Conservation (phyloP, 1,284 basidiomycete genomes). For the Rhodotorula sp. region DNA sequence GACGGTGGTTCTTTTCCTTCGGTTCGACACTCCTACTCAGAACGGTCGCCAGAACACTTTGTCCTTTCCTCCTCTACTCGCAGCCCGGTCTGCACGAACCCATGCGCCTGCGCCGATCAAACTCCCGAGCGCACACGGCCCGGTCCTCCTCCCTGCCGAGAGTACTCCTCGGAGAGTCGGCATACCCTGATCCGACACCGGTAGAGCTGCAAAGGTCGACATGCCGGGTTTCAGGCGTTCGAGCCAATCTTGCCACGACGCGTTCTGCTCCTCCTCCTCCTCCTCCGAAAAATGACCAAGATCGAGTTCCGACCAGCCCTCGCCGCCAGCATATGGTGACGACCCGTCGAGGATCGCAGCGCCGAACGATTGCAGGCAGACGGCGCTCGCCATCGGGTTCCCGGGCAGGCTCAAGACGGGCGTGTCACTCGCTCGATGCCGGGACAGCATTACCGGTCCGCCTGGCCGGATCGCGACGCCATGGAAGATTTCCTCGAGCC, state of each 20-base stretch:
- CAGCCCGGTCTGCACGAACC: slow-evolving; percentile 3
- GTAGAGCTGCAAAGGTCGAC: slow-evolving; percentile 13
- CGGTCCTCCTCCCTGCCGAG: background rate
- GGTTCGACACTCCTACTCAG: background rate
- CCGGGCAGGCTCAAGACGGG: slow-evolving; percentile 15
- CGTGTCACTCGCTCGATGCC: background rate
- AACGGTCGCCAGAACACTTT: background rate
- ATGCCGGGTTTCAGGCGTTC: background rate
- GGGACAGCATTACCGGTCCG: slow-evolving; percentile 9
- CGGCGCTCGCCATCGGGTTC: slow-evolving; percentile 19
- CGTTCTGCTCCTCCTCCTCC: background rate
- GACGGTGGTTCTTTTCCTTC: too few species aligned
- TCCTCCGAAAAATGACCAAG: background rate
- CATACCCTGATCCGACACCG: background rate
- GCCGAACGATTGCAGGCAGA: slow-evolving; percentile 11
- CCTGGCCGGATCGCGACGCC: slow-evolving; percentile 17
- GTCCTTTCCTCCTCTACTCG: background rate
- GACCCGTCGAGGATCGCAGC: background rate
- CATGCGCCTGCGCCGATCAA: slow-evolving; percentile 4
- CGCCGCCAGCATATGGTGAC: background rate
- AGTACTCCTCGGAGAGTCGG: background rate
- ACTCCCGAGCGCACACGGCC: slow-evolving; percentile 10
- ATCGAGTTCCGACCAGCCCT: background rate
- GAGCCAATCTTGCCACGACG: background rate
- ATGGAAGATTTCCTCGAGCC: background rate